Evolutionary conservation across 1,139 yeast genomes (phyloP).

Genomic region (Sporopachydermia cereana): DNA sequence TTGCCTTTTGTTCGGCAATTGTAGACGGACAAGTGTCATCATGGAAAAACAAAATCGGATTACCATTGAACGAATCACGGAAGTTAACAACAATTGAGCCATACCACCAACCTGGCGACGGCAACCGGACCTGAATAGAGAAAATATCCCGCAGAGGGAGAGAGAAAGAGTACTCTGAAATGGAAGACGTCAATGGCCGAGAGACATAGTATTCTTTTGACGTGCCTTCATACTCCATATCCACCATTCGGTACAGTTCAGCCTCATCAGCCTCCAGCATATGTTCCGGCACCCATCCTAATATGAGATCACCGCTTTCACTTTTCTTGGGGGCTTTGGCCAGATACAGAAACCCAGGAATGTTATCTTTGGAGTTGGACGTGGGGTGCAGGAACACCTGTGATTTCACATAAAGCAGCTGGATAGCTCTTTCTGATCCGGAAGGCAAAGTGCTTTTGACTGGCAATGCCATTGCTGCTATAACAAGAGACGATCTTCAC

Average conservation of each 20-base stretch:
- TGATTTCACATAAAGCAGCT: constrained; percentile 44
- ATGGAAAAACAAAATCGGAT: constrained; percentile 83
- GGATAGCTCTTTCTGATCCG: constrained; percentile 1
- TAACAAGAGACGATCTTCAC: too few relatives aligned
- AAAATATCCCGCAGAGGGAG: constrained; percentile 49
- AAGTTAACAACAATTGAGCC: constrained; percentile 75
- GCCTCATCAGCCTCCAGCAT: constrained; percentile 37
- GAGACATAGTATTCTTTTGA: constrained; percentile 29
- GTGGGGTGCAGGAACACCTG: constrained; percentile 80
- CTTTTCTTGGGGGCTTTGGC: constrained; percentile 35
- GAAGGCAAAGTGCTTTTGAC: neutral
- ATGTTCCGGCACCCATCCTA: constrained; percentile 72
- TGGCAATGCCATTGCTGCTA: neutral
- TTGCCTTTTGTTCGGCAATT: constrained; percentile 41
- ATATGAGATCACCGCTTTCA: constrained; percentile 42
- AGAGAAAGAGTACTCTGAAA: constrained; percentile 56
- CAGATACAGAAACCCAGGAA: constrained; percentile 63
- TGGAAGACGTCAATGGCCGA: constrained; percentile 40
- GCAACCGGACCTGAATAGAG: constrained; percentile 73
- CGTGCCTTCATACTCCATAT: constrained; percentile 28
- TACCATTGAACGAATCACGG: constrained; percentile 45
- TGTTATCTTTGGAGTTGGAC: constrained; percentile 57
- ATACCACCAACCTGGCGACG: constrained; percentile 82
- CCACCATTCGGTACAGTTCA: constrained; percentile 40
- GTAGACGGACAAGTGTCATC: constrained; percentile 81